Evolutionary conservation across 2,329 filamentous ascomycete species (phyloP).

Genomic region (Epichloe scottii): DNA sequence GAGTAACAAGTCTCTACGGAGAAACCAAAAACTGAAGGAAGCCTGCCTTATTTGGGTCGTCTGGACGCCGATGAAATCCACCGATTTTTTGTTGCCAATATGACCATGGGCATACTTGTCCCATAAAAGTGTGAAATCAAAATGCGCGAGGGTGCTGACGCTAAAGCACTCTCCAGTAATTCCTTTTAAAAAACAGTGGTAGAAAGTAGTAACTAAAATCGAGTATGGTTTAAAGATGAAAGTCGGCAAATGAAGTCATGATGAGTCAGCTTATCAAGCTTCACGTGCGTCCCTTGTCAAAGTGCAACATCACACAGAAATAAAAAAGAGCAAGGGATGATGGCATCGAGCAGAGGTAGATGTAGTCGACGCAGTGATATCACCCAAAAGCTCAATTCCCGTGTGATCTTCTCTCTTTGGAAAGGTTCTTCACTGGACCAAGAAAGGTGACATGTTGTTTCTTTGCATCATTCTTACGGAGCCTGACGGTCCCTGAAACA

Average conservation of each 20-base stretch:
- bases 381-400: slow-evolving; percentile 7
- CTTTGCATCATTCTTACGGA: slow-evolving; percentile 42
- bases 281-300: background rate
- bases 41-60: background rate
- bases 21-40: background rate
- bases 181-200: slow-evolving; percentile 2
- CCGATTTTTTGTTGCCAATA: background rate
- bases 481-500: slow-evolving; percentile 31
- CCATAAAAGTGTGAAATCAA: background rate
- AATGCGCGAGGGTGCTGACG: background rate
- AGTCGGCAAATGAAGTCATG: slow-evolving; percentile 4
- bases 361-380: background rate
- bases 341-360: background rate
- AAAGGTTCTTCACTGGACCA: slow-evolving; percentile 32
- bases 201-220: slow-evolving; percentile 7
- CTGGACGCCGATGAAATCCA: background rate
- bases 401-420: slow-evolving; percentile 17
- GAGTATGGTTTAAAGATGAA: slow-evolving; percentile 5
- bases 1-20: background rate
- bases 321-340: background rate
- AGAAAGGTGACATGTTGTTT: slow-evolving; percentile 39
- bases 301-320: slow-evolving; percentile 1
- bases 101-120: background rate
- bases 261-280: slow-evolving; percentile 5
- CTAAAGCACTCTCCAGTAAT: background rate